A percentile compares a stretch with the other conserved stretches of the same genome.
Conservation (phyloP, 2,329 filamentous ascomycete genomes). For the Aspergillus fumigatus region DNA sequence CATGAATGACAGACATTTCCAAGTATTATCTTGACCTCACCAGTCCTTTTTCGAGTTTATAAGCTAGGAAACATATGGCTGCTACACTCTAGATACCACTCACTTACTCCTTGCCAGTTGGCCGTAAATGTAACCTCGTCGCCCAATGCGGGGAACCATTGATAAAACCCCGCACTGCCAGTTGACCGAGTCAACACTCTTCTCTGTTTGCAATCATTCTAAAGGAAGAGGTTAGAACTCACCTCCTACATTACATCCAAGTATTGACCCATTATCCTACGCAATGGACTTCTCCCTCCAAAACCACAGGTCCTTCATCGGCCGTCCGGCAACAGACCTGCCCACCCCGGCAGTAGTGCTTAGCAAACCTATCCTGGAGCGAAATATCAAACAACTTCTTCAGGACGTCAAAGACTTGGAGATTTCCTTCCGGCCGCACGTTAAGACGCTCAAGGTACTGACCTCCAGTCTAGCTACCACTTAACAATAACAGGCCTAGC, state of each 20-base stretch:
- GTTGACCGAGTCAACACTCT: background rate
- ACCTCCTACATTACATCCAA: background rate
- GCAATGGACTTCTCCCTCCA: conserved; percentile 29
- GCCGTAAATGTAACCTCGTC: background rate
- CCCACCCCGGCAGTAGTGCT: conserved; percentile 40
- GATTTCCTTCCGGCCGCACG: conserved; percentile 40
- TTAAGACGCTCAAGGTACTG: conserved; percentile 44
- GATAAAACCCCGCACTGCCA: background rate
- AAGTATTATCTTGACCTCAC: no score
- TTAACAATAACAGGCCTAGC: background rate
- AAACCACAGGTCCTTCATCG: conserved; percentile 34
- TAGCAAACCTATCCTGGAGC: conserved; percentile 35
- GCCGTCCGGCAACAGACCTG: conserved; percentile 30
- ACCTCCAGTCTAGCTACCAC: background rate
- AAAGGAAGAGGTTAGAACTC: background rate
- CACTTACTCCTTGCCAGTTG: background rate
- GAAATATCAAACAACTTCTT: conserved; percentile 35
- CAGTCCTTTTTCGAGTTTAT: no score
- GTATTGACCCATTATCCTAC: no score
- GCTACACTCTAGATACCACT: no score
- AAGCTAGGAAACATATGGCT: no score
- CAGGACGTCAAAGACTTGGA: conserved; percentile 37
- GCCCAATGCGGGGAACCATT: background rate
- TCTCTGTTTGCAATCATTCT: background rate
- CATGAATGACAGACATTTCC: no score